Evolutionary conservation across 306 rosid species (phyloP).

Genomic region (Quercus dentata): DNA sequence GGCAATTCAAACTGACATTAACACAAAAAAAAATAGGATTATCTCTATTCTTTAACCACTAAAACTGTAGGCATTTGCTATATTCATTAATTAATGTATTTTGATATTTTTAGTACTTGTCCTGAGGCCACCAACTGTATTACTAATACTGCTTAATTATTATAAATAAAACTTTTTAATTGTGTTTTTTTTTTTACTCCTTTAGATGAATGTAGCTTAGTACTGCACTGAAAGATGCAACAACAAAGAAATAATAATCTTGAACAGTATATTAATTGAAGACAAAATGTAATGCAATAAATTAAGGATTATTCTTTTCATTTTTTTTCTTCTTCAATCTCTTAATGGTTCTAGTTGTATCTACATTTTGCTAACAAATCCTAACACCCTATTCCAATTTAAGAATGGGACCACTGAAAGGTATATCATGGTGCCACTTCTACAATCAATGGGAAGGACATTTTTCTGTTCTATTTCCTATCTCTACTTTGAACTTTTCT

Average conservation of each 20-base stretch:
- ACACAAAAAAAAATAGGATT: background rate
- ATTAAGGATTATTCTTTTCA: background rate
- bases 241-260: background rate
- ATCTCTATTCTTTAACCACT: background rate
- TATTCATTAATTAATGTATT: background rate
- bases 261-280: background rate
- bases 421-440: background rate
- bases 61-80: background rate
- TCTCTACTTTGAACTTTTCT: too few relatives aligned
- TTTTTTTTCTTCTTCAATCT: background rate
- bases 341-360: background rate
- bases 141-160: background rate
- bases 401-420: too few relatives aligned
- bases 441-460: background rate
- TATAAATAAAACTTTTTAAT: background rate
- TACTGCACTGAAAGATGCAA: background rate
- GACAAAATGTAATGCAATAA: background rate
- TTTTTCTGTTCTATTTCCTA: too few relatives aligned
- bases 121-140: background rate
- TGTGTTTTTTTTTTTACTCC: background rate
- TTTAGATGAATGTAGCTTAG: background rate
- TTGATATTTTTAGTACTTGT: too few relatives aligned
- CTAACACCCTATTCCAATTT: background rate
- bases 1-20: background rate
- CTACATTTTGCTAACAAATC: background rate